Evolutionary conservation across 2,329 filamentous ascomycete species (phyloP), one percentile per base, ranked within the genome.

Genomic region (Fusarium papillatum): DNA sequence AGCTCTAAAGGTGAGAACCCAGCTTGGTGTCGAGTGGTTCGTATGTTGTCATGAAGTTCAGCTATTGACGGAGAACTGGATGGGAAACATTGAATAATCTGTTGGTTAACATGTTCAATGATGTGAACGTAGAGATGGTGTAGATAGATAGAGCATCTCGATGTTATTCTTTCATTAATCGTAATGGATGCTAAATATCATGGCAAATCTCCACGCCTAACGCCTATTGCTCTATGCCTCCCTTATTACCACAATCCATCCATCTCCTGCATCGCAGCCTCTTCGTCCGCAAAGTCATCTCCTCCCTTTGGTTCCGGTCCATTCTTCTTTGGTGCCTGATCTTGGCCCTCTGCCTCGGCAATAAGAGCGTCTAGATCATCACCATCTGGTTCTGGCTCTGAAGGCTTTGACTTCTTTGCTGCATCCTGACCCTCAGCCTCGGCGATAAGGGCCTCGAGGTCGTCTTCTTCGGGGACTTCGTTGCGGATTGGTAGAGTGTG

Each of bases 251-350:
- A 91, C 29, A 90, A 73, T 0, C 86, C 89, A 48, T 89, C 89
- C 88, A 91, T 90, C 74, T 91, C 91, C 43, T 89, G 90, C 91
- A 95, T 92, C 1, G 89, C 92, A 71, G 91, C 93, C 82, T 93
- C 91, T 17, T 93, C 92, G 66, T 92, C 92, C 2, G 87, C 89
- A 80, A 90, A 92, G 29, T 86, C 82, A 41, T 87, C 81, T n/a
- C 64, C 43, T 43, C 66, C 50, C 36, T 57, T 70, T 61, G 65
- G 31, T 10, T 53, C 36, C 19, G 66, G 36, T 3, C 24, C 19
- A 4, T 48, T 53, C 24, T 59, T 26, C 26, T 60, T 69, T 10
- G 50, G 46, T 46, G 31, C 14, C 13, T 74, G 66, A 43, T 81
- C 78, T 14, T 70, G 75, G 6, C 24, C 70, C 73, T 87, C 85